A percentile compares a stretch with the other conserved stretches of the same genome.
These are phyloP conservation scores for Fusarium neocosmosporiellum DNA, from an alignment of 2,329 filamentous ascomycete species.

Conservation along the genomic window DNA sequence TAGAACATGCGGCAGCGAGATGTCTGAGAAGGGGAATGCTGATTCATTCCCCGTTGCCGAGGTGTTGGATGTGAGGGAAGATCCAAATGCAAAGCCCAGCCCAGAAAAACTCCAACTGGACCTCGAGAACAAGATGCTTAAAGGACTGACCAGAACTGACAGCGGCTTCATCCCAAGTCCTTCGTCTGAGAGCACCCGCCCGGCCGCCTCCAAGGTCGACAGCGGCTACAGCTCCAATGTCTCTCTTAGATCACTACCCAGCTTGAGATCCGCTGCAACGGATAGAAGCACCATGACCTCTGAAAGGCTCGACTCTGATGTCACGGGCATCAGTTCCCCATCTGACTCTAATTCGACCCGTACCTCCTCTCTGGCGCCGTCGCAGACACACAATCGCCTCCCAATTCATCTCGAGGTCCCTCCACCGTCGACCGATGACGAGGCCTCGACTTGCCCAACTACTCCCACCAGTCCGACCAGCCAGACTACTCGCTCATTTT, in stretches of 20 bases:
- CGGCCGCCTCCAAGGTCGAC: constrained; percentile 66
- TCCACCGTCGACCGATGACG: constrained; percentile 23
- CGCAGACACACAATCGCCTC: constrained; percentile 26
- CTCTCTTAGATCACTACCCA: constrained; percentile 65
- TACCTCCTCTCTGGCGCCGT: constrained; percentile 31
- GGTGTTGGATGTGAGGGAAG: constrained; percentile 54
- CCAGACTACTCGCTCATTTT: constrained; percentile 21
- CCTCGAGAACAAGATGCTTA: constrained; percentile 38
- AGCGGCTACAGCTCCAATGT: constrained; percentile 72
- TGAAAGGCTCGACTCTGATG: constrained; percentile 26
- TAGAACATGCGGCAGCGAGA: constrained; percentile 28
- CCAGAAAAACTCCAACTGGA: constrained; percentile 28
- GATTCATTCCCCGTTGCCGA: constrained; percentile 51
- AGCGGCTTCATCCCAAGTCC: constrained; percentile 63
- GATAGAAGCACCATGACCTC: constrained; percentile 34
- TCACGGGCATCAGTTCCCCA: constrained; percentile 21
- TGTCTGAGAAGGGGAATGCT: constrained; percentile 36
- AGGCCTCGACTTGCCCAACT: constrained; percentile 31
- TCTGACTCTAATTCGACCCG: constrained; percentile 35
- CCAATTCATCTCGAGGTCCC: constrained; percentile 37
- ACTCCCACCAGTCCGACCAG: constrained; percentile 25
- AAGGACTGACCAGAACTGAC: constrained; percentile 50
- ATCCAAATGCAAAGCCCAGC: constrained; percentile 57
- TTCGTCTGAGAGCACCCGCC: constrained; percentile 55
- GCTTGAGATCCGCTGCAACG: constrained; percentile 39